These are phyloP conservation scores for Candida buenavistaensis DNA, from an alignment of 1,139 yeast species.

Conservation along the genomic window DNA sequence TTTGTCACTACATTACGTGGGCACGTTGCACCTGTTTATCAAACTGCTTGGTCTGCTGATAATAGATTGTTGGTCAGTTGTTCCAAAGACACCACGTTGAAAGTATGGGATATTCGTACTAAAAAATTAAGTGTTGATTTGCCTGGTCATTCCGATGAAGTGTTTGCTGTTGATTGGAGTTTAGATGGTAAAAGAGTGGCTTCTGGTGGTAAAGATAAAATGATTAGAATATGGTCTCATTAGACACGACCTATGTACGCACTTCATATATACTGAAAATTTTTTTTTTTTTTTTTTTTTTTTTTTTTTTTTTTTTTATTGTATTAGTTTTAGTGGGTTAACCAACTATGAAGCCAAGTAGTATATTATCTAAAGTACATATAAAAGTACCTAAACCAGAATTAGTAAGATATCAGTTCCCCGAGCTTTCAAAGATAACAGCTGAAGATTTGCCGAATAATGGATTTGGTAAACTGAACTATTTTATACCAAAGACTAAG, in stretches of 20 bases:
- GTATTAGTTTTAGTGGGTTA: too few relatives aligned
- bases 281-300: constrained; percentile 1
- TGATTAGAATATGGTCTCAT: constrained; percentile 91
- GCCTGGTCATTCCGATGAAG: constrained; percentile 96
- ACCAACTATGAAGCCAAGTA: constrained; percentile 22
- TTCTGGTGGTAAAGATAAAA: constrained; percentile 96
- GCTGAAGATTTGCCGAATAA: constrained; percentile 21
- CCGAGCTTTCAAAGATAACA: constrained; percentile 8
- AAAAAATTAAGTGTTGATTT: constrained; percentile 81
- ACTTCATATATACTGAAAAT: constrained; percentile 3
- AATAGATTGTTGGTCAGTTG: constrained; percentile 88
- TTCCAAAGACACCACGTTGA: constrained; percentile 94
- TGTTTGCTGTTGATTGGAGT: constrained; percentile 98
- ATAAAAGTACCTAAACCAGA: constrained; percentile 8
- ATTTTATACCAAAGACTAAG: constrained; percentile 53
- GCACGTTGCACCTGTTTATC: constrained; percentile 97
- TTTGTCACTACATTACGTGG: constrained; percentile 91
- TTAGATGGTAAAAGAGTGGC: constrained; percentile 90
- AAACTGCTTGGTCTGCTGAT: constrained; percentile 98
- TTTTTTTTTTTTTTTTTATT: not conserved
- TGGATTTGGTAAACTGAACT: constrained; percentile 45
- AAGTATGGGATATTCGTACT: constrained; percentile 94
- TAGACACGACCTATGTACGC: constrained; percentile 24
- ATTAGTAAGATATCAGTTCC: constrained; percentile 6
- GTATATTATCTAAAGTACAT: constrained; percentile 3